Percentiles rank a stretch among this genome's conserved stretches.
Conservation (phyloP, 192 early-diverging fungal species). For the Linnemannia hyalina region DNA sequence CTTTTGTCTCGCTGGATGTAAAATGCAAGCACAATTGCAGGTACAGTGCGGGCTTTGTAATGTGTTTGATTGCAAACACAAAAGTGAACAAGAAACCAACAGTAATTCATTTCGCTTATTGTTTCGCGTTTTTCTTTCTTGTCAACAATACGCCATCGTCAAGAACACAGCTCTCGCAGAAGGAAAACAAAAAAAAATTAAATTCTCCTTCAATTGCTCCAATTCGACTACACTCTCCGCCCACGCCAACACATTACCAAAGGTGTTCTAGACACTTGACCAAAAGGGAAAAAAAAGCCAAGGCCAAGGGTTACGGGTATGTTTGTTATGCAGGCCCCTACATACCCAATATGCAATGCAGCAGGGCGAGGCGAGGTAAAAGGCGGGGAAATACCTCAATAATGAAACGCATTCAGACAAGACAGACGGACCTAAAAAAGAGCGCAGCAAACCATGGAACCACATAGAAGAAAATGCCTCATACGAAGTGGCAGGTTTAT, state of each 20-base stretch:
- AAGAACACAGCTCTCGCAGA: constrained; percentile 1
- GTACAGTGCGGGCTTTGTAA: neutral
- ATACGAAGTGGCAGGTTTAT: neutral
- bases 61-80: neutral
- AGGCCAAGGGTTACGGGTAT: neutral
- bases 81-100: neutral
- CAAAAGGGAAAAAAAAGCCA: neutral
- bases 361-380: neutral
- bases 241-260: neutral
- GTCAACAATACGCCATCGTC: neutral
- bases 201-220: neutral
- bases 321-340: neutral
- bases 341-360: neutral
- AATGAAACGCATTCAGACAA: constrained; percentile 2
- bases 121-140: neutral
- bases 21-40: neutral
- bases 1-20: neutral
- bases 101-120: neutral
- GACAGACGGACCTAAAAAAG: neutral
- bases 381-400: neutral
- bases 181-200: too few relatives aligned
- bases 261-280: neutral
- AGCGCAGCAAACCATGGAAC: constrained; percentile 5
- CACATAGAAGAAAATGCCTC: constrained; percentile 9
- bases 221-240: neutral